Evolutionary conservation across 2,329 filamentous ascomycete species (phyloP), one percentile per base, ranked within the genome.

Genomic region (Lanzia echinophila): DNA sequence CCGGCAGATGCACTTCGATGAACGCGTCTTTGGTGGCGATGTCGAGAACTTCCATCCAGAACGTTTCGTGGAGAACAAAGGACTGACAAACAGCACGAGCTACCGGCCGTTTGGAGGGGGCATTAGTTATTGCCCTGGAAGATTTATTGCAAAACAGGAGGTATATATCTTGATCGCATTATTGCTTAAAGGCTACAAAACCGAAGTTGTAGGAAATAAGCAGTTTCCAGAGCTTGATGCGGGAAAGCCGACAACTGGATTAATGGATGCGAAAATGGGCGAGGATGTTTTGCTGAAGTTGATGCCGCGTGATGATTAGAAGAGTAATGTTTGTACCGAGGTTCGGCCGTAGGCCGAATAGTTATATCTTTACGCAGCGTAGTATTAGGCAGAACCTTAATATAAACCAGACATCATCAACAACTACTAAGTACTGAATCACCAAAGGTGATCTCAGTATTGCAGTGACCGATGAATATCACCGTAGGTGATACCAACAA

Each of bases 81-180:
- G 1, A 8, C 39, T 54, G 6, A 22, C 15, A 6, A 50, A 39
- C 15, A 44, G 20, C 24, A 10, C 28, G 3, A 49, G 45, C n/a
- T 54, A 43, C 19, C n/a, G 31, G 10, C 52, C 52, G 3, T 54
- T 44, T 49, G 52, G 46, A 3, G 33, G 52, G 6, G 52, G 52
- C 6, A 31, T 36, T 1, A 54, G 43, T 2, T 46, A 49, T 20
- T 54, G 52, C 31, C 46, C 52, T 3, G 52, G 52, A 12, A n/a
- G 52, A 10, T 49, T 49, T 36, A 24, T 54, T 4, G 52, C 52
- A 2, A 38, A 45, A 31, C 36, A 36, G 15, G 52, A 54, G 17
- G 32, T 50, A 1, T 31, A 36, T n/a, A 44, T 24, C 1, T 49
- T 34, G 8, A 32, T 54, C 13, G 45, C 36, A 3, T 13, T 50